Base-by-base conservation (phyloP, 306 rosid genomes). In the Cucurbita ficifolia region DNA sequence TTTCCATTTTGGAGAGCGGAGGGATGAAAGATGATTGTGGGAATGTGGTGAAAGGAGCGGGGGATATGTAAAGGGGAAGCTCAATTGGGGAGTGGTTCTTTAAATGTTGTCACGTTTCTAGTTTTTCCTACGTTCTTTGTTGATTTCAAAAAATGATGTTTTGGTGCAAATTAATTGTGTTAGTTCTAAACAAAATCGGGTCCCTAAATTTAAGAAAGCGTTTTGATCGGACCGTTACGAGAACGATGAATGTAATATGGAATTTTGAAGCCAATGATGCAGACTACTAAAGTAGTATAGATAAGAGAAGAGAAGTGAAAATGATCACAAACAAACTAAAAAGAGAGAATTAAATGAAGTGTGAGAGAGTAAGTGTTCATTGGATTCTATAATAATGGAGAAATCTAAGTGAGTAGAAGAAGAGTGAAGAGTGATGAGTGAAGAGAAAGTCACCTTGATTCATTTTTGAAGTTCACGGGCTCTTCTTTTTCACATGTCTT, bases 401-500 rank as follows among this genome's bases (percentile, higher is more conserved):
- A 19, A 42, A 64, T 10, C n/a, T 39, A 10, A 64, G 73, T 50
- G 45, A 48, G 58, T 70, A 35, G 54, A 52, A 45, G 58, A 11
- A 50, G 74, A 65, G 49, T 65, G 72, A 18, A 36, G 24, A 62
- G 70, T 36, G 48, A 1, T 35, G 61, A 54, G 53, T 55, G 75
- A 33, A 40, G 59, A 71, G 83, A 83, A 82, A 86, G 82, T 72
- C 93, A 92, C 98, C 89, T 86, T 87, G 82, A 82, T 49, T 78
- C 85, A 90, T 84, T 83, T 81, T 80, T 71, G 75, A 76, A 78
- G 71, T 76, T 88, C 97, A 90, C 98, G 85, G 86, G 55, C 73
- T 68, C 56, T 46, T 68, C 78, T 82, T 80, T 86, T 93, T 93
- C 98, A 94, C 98, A 84, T 88, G 98, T 88, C 83, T 78, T 84